Conservation (phyloP, 306 rosid species). For the Rubus idaeus region DNA sequence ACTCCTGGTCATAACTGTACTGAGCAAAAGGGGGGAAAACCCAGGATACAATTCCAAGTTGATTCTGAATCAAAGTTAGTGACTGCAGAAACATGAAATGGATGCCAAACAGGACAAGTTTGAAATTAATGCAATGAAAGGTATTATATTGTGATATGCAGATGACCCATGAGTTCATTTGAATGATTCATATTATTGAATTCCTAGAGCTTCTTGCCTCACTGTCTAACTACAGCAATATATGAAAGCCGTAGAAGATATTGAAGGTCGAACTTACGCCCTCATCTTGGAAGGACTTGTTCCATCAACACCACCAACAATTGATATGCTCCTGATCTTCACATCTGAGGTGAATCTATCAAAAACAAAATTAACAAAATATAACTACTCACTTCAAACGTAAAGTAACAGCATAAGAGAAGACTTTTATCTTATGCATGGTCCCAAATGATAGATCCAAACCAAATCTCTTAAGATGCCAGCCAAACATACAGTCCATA, state of each 20-base stretch:
- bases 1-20: background rate
- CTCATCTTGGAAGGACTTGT: slow-evolving; percentile 95
- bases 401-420: background rate
- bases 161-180: background rate
- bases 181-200: background rate
- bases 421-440: background rate
- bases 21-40: no score
- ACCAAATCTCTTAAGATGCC: background rate
- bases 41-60: no score
- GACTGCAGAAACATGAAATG: background rate
- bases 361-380: slow-evolving; percentile 9
- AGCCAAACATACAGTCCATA: background rate
- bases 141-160: background rate
- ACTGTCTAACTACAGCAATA: slow-evolving; percentile 16
- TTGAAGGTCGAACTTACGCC: slow-evolving; percentile 52
- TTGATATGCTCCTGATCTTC: slow-evolving; percentile 88
- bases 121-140: background rate
- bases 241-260: slow-evolving; percentile 13
- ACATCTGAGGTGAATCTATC: slow-evolving; percentile 92
- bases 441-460: background rate
- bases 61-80: background rate
- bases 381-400: background rate
- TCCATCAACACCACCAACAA: slow-evolving; percentile 81
- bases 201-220: slow-evolving; percentile 15
- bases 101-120: background rate